Conservation (phyloP, 73 alveolate species). For the Paramecium pentaurelia region DNA sequence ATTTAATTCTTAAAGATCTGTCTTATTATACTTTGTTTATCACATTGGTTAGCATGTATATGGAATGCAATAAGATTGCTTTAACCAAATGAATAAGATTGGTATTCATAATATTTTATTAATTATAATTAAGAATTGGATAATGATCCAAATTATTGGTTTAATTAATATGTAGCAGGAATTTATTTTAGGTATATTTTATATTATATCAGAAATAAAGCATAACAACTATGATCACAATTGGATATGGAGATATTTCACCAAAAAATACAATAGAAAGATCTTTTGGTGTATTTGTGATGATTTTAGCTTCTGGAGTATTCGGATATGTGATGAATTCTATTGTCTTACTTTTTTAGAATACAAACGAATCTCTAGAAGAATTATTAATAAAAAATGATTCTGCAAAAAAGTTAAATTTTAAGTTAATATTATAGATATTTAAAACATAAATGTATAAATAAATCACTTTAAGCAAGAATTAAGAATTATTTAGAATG, state of each 20-base stretch:
- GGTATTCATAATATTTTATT: neutral
- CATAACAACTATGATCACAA: conserved; percentile 90
- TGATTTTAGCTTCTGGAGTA: conserved; percentile 66
- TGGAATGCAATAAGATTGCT: conserved; percentile 1
- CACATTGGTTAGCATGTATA: conserved; percentile 39
- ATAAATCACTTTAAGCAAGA: neutral
- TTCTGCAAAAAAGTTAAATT: neutral
- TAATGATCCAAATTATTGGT: conserved; percentile 9
- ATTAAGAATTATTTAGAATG: conserved; percentile 17
- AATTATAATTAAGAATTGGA: neutral
- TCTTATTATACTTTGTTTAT: neutral
- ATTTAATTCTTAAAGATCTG: neutral
- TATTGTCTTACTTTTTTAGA: conserved; percentile 25
- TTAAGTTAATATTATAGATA: neutral
- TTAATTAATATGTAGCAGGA: neutral
- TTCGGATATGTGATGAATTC: conserved; percentile 61
- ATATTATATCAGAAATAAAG: neutral
- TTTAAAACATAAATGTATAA: neutral
- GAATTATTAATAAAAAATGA: neutral
- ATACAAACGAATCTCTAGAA: neutral
- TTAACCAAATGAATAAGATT: neutral
- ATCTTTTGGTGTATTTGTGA: conserved; percentile 81
- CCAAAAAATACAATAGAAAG: conserved; percentile 83
- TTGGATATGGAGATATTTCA: conserved; percentile 93
- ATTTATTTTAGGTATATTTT: conserved; percentile 72